Evolutionary conservation across 148 eudicot genomes (phyloP).

Genomic region (Arctostaphylos glauca): DNA sequence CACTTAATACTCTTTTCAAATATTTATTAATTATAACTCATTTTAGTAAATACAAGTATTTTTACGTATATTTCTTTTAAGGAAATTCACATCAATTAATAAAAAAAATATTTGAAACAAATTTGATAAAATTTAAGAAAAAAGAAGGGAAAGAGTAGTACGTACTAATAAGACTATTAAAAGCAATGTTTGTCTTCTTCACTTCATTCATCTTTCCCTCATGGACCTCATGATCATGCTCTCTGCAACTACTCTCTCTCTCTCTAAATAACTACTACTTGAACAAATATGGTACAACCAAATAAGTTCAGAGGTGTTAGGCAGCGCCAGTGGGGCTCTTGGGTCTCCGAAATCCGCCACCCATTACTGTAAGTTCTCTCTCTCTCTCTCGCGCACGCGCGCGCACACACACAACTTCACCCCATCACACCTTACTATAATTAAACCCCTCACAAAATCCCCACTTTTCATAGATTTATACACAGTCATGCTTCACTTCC

Average conservation of each 20-base stretch:
- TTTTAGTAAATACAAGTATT: too few relatives aligned
- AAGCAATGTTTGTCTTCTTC: background rate
- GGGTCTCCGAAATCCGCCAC: conserved; percentile 95
- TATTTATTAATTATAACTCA: too few relatives aligned
- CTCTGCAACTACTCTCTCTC: background rate
- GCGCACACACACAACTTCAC: background rate
- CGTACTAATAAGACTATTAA: too few relatives aligned
- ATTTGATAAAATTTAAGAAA: too few relatives aligned
- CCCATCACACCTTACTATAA: background rate
- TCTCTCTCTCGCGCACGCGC: background rate
- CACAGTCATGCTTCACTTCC: too few relatives aligned
- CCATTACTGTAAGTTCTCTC: conserved; percentile 58
- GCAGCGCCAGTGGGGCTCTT: conserved; percentile 98
- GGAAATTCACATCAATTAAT: too few relatives aligned
- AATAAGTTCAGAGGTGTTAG: conserved; percentile 95
- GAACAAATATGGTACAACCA: conserved; percentile 53
- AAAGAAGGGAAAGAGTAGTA: too few relatives aligned
- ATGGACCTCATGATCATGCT: background rate
- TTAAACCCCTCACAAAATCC: background rate
- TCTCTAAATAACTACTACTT: background rate
- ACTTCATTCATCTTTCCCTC: background rate
- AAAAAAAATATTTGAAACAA: too few relatives aligned
- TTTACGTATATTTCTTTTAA: too few relatives aligned
- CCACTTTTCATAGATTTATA: too few relatives aligned
- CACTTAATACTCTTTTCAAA: too few relatives aligned